Evolutionary conservation across 1,284 basidiomycete species (phyloP), one percentile per base, ranked within the genome.

Genomic region (Ustilago xerochloae): DNA sequence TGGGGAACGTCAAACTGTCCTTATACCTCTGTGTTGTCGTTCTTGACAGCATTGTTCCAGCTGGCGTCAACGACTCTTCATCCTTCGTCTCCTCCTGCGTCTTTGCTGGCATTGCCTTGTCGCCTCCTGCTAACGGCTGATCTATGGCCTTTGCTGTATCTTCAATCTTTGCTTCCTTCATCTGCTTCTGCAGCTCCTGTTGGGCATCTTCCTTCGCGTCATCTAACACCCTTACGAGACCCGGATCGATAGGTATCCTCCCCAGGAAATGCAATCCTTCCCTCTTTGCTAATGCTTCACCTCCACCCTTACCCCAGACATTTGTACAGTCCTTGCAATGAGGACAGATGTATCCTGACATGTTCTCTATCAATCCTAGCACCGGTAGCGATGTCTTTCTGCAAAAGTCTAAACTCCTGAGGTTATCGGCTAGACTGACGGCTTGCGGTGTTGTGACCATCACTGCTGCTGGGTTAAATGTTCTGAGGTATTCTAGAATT

Each of bases 391-490:
- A 87, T 49, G 94, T 92, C 24, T 93, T 90, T 18, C 91, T 90
- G 13, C 95, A 93, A 86, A 99, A 99, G 43, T 94, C 95, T 60
- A 99, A 88, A 71, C 93, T 96, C 86, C 99, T 97, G 86, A 95
- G 90, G 43, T 93, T 94, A 85, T 99, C 97, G 83, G 93, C 90
- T 48, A 99, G 88, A 1, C 96, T 94, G 36, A 99, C 93, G 15
- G 94, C 94, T 87, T 99, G 97, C 10, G 97, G 97, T 1, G 97
- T 99, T 29, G 96, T 97, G 68, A 99, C 95, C 70, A 99, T 89
- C 53, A 99, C 88, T 6, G 93, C 90, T 22, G 90, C 90, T 0
- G 94, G 94, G 20, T 51, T 32, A 53, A 80, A 84, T 12, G 69
- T 67, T 18, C 92, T 90, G 71, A 99, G 89, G 81, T 98, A 94